Conservation (phyloP, 768 basidiomycete species). For the Saitozyma sp. region DNA sequence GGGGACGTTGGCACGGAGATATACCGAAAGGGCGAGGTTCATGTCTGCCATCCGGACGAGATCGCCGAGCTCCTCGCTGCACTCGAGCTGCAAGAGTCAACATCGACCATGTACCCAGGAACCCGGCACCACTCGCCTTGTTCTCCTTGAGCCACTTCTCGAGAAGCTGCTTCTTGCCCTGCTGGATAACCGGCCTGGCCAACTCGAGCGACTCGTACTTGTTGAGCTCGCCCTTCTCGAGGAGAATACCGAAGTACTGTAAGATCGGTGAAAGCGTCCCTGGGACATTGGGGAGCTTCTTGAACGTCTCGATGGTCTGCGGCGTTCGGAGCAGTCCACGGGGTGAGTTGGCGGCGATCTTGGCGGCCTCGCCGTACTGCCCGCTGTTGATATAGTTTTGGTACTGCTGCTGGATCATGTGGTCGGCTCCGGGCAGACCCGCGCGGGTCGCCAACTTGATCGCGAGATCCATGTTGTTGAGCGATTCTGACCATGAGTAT, state of each 20-base stretch:
- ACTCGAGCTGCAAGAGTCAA: slow-evolving; percentile 69
- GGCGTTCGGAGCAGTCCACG: slow-evolving; percentile 90
- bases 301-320: slow-evolving; percentile 96
- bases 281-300: slow-evolving; percentile 83
- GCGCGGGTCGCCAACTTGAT: slow-evolving; percentile 96
- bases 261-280: slow-evolving; percentile 92
- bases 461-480: slow-evolving; percentile 96
- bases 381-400: slow-evolving; percentile 84
- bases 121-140: slow-evolving; percentile 62
- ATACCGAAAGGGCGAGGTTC: slow-evolving; percentile 95
- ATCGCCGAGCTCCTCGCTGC: slow-evolving; percentile 97
- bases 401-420: slow-evolving; percentile 92
- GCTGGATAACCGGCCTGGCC: slow-evolving; percentile 90
- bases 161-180: slow-evolving; percentile 91
- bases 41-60: slow-evolving; percentile 92
- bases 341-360: slow-evolving; percentile 96
- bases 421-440: slow-evolving; percentile 95
- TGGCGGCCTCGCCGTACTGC: slow-evolving; percentile 90
- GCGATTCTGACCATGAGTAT: slow-evolving; percentile 55
- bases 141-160: slow-evolving; percentile 99
- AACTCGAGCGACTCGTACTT: slow-evolving; percentile 93
- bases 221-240: slow-evolving; percentile 98
- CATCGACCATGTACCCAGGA: background rate
- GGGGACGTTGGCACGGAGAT: slow-evolving; percentile 93
- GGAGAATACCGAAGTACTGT: slow-evolving; percentile 96